Evolutionary conservation across 768 basidiomycete genomes (phyloP).

Genomic region (Lentinula raphanica): DNA sequence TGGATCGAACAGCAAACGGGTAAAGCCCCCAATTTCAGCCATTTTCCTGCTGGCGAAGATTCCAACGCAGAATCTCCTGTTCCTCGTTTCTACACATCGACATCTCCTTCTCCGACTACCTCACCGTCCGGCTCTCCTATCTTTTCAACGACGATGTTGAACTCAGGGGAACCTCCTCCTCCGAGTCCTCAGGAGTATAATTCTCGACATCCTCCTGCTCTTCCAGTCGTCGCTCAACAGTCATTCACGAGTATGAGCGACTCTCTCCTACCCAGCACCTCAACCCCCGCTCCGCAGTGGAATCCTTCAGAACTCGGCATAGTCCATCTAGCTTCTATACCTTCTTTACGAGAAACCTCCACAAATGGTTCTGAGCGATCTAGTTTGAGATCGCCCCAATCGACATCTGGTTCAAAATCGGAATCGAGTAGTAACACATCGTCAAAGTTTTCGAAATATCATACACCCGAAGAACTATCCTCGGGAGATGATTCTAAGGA

Average conservation of each 20-base stretch:
- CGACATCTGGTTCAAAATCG: not conserved
- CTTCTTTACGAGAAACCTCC: slow-evolving; percentile 10
- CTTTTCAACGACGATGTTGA: not conserved
- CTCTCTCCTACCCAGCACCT: slow-evolving; percentile 14
- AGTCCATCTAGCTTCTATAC: slow-evolving; percentile 35
- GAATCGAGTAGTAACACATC: slow-evolving; percentile 4
- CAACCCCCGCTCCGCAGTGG: slow-evolving; percentile 20
- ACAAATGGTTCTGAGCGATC: not conserved
- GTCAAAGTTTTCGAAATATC: not conserved
- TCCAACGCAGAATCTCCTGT: slow-evolving; percentile 3
- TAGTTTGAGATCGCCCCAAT: not conserved
- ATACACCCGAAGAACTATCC: slow-evolving; percentile 3
- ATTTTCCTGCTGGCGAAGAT: slow-evolving; percentile 27
- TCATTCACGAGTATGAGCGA: slow-evolving; percentile 12
- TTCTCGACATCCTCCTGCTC: slow-evolving; percentile 9
- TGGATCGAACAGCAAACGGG: slow-evolving; percentile 7
- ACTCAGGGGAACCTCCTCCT: not conserved
- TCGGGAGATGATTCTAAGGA: not conserved
- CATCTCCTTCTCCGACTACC: not conserved
- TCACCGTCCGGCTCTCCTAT: not conserved
- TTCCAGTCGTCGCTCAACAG: slow-evolving; percentile 8
- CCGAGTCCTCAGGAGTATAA: slow-evolving; percentile 2
- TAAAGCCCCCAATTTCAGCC: slow-evolving; percentile 24
- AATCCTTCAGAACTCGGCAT: slow-evolving; percentile 37
- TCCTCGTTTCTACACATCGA: slow-evolving; percentile 18